A percentile compares a stretch with the other conserved stretches of the same genome.
phyloP scores from a whole-genome alignment of 192 early-diverging fungal genomes.

The Podila minutissima region DNA sequence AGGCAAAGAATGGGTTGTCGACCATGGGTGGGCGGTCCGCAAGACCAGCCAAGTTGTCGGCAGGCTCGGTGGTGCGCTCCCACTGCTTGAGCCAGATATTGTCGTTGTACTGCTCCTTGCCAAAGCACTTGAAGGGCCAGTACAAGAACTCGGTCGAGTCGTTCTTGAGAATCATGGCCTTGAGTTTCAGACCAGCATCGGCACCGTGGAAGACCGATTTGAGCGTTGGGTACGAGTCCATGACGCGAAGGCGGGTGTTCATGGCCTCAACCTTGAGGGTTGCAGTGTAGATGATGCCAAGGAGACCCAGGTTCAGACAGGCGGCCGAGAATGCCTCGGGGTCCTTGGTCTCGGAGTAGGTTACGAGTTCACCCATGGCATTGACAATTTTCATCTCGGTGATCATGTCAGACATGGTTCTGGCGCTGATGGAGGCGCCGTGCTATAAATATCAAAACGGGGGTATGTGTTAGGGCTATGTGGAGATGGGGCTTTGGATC shows the following conservation, averaged over 20 bases:
- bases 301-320: conserved; percentile 47
- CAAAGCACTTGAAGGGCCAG: conserved; percentile 48
- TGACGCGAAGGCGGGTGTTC: conserved; percentile 19
- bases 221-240: conserved; percentile 29
- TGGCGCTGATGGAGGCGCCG: conserved; percentile 6
- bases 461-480: background rate
- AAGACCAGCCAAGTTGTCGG: background rate
- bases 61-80: conserved; percentile 20
- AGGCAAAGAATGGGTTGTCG: conserved; percentile 35
- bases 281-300: conserved; percentile 53
- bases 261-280: conserved; percentile 39
- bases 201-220: background rate
- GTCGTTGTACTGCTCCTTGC: conserved; percentile 19
- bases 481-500: too few relatives aligned
- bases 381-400: conserved; percentile 40
- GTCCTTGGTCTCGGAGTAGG: conserved; percentile 24
- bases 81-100: conserved; percentile 50
- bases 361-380: conserved; percentile 22
- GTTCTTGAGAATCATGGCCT: conserved; percentile 10
- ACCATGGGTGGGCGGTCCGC: conserved; percentile 8
- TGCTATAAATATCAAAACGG: conserved; percentile 10
- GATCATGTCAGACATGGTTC: conserved; percentile 31
- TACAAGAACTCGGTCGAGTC: conserved; percentile 46
- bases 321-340: conserved; percentile 35
- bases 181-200: conserved; percentile 19